Evolutionary conservation across 768 basidiomycete species (phyloP).

Genomic region (Suillus ampliporus): DNA sequence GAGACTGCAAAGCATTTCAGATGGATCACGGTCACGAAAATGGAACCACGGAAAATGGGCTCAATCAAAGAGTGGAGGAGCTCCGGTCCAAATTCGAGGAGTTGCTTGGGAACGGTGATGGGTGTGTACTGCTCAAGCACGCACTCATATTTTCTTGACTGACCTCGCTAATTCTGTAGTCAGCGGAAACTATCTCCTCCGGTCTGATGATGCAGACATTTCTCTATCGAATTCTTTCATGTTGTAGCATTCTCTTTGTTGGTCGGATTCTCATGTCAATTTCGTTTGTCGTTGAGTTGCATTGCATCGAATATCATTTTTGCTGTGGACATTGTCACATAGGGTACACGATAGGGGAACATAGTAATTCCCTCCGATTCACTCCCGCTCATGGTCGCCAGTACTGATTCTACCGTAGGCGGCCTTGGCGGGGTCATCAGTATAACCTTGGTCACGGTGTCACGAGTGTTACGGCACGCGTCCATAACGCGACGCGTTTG

Average conservation of each 20-base stretch:
- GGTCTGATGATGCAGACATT: not conserved
- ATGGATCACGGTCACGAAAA: conserved; percentile 36
- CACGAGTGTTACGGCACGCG: conserved; percentile 15
- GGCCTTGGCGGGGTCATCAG: too few species aligned
- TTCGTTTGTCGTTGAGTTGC: not conserved
- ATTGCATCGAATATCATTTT: not conserved
- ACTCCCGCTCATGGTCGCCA: too few species aligned
- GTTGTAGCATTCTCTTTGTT: not conserved
- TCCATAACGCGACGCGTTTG: conserved; percentile 16
- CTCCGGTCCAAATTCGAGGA: conserved; percentile 39
- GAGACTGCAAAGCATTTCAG: conserved; percentile 37
- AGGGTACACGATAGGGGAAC: too few species aligned
- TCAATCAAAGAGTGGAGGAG: conserved; percentile 26
- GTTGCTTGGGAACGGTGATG: conserved; percentile 35
- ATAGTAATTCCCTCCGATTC: not conserved
- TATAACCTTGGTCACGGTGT: conserved; percentile 12
- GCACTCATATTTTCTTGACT: not conserved
- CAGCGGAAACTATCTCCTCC: not conserved
- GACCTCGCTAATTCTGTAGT: not conserved
- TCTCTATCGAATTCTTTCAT: not conserved
- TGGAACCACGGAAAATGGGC: conserved; percentile 17
- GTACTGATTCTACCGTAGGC: too few species aligned
- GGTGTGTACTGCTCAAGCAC: conserved; percentile 1
- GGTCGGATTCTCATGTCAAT: not conserved
- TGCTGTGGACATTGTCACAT: not conserved